phyloP scores from a whole-genome alignment of 768 basidiomycete species.

The Phallus indusiatus region DNA sequence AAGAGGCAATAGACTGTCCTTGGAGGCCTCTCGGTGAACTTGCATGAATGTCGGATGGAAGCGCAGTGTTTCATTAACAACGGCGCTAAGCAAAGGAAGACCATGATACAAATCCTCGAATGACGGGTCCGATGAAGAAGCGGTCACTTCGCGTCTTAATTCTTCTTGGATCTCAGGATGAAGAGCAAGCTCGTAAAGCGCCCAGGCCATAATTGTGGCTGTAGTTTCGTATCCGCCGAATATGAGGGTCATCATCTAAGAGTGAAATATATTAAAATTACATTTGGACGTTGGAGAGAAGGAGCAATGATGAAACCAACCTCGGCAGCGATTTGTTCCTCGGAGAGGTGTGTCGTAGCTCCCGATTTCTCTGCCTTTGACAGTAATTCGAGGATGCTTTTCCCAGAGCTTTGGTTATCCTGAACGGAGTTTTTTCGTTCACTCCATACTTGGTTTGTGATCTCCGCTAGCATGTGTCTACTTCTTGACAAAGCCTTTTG shows the following conservation, averaged over 20 bases:
- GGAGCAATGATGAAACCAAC: background rate
- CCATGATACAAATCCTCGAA: constrained; percentile 42
- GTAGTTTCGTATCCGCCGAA: constrained; percentile 46
- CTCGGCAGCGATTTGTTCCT: constrained; percentile 8
- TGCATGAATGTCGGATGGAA: constrained; percentile 53
- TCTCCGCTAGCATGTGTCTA: constrained; percentile 8
- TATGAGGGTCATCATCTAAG: constrained; percentile 35
- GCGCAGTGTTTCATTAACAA: constrained; percentile 54
- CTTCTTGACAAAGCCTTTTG: constrained; percentile 2
- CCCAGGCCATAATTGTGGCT: constrained; percentile 36
- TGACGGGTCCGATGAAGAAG: constrained; percentile 34
- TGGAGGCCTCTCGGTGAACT: constrained; percentile 49
- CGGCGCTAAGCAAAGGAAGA: constrained; percentile 49
- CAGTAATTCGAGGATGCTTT: constrained; percentile 10
- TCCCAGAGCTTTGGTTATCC: constrained; percentile 6
- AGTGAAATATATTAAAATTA: background rate
- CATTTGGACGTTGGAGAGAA: background rate
- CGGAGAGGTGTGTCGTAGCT: background rate
- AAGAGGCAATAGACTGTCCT: constrained; percentile 34
- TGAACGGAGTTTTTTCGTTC: background rate
- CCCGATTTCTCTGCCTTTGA: constrained; percentile 1
- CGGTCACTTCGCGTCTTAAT: constrained; percentile 44
- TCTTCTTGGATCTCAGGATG: constrained; percentile 42
- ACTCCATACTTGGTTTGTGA: constrained; percentile 8
- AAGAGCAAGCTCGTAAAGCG: constrained; percentile 50